Conservation (phyloP, 306 rosid species). For the Dryas alaskensis region DNA sequence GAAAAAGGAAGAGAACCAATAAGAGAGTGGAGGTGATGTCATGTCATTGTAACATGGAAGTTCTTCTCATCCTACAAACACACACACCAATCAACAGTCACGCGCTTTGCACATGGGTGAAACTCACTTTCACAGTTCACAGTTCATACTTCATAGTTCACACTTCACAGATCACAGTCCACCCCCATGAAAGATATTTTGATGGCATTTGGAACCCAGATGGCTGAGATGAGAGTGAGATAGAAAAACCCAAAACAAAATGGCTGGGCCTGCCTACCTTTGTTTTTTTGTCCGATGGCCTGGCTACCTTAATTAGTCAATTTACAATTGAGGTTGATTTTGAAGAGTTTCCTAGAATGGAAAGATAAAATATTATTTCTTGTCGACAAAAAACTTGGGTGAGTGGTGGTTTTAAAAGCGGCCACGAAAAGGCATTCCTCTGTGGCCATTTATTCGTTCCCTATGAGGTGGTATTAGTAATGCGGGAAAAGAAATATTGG, state of each 20-base stretch:
- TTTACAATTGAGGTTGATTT: background rate
- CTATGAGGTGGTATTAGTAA: slow-evolving; percentile 24
- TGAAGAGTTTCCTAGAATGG: slow-evolving; percentile 1
- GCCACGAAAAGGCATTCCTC: slow-evolving; percentile 20
- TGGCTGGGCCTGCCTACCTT: background rate
- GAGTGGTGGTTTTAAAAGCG: slow-evolving; percentile 1
- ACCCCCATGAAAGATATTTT: background rate
- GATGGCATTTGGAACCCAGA: background rate
- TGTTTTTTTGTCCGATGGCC: too few relatives aligned
- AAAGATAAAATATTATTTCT: background rate
- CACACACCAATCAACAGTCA: too few relatives aligned
- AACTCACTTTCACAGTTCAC: too few relatives aligned
- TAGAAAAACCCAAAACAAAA: background rate
- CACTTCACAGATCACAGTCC: too few relatives aligned
- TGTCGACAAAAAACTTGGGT: background rate
- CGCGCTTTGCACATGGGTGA: too few relatives aligned
- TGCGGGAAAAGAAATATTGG: slow-evolving; percentile 15
- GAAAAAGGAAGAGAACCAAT: too few relatives aligned
- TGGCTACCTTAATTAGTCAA: too few relatives aligned
- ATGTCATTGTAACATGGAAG: too few relatives aligned
- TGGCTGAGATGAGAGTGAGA: background rate
- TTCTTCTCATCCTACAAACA: too few relatives aligned
- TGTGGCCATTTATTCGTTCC: slow-evolving; percentile 23
- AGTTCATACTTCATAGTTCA: too few relatives aligned
- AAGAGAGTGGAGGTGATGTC: too few relatives aligned